phyloP scores from a whole-genome alignment of 768 basidiomycete species.

The Phylloporus rhodoxanthus region DNA sequence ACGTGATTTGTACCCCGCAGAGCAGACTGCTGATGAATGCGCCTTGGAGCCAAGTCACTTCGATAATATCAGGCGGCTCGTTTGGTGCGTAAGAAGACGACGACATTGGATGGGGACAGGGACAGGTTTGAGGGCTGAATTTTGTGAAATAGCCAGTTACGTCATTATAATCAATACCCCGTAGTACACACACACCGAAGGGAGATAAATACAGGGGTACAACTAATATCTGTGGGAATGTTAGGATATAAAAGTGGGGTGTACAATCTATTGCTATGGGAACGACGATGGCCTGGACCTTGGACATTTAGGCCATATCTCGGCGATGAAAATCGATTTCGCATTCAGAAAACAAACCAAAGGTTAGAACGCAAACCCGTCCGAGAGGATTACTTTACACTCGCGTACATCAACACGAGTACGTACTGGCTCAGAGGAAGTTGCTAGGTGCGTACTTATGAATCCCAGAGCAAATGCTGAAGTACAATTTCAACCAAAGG shows the following conservation, averaged over 20 bases:
- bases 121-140: neutral
- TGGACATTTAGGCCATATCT: too few relatives aligned
- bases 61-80: constrained; percentile 1
- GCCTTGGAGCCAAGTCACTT: constrained; percentile 19
- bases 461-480: neutral
- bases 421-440: neutral
- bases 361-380: neutral
- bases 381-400: neutral
- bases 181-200: neutral
- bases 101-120: constrained; percentile 4
- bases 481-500: neutral
- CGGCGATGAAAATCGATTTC: neutral
- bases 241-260: neutral
- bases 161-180: neutral
- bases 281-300: too few relatives aligned
- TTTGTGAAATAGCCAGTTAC: constrained; percentile 8
- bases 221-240: constrained; percentile 8
- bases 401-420: neutral
- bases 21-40: constrained; percentile 18
- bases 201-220: constrained; percentile 4
- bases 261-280: too few relatives aligned
- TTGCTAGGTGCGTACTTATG: neutral
- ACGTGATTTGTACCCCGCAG: constrained; percentile 16
- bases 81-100: neutral
- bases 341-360: neutral